Conservation (phyloP, 2,329 filamentous ascomycete genomes). For the Apiospora arundinis region DNA sequence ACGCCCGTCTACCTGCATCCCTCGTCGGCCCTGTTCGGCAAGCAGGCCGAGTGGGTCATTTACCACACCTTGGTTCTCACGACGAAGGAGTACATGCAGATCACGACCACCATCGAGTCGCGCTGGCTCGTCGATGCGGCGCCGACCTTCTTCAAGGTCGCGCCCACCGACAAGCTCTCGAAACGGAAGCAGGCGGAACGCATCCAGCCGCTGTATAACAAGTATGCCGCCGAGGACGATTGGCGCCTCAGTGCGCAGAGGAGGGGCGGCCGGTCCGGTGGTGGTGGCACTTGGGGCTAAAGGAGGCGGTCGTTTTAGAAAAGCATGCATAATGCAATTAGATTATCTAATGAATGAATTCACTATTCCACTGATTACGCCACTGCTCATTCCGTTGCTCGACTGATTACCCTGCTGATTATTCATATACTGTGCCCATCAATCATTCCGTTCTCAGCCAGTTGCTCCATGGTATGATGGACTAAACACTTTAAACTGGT, state of each 20-base stretch:
- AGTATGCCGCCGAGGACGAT: conserved; percentile 90
- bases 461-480: background rate
- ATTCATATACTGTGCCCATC: background rate
- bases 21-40: conserved; percentile 89
- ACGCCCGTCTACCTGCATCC: conserved; percentile 96
- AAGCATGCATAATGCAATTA: no score
- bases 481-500: background rate
- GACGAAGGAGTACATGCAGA: conserved; percentile 98
- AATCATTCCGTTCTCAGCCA: background rate
- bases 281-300: conserved; percentile 89
- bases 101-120: conserved; percentile 89
- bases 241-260: conserved; percentile 92
- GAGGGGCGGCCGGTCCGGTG: conserved; percentile 81
- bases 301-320: background rate
- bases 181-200: conserved; percentile 94
- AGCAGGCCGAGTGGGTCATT: conserved; percentile 94
- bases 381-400: background rate
- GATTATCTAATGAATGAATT: background rate
- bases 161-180: conserved; percentile 81
- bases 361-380: background rate
- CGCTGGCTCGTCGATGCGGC: conserved; percentile 94
- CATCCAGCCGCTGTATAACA: conserved; percentile 94
- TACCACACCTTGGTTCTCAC: conserved; percentile 92
- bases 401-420: background rate
- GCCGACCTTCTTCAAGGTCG: conserved; percentile 99